Conservation (phyloP, 1,139 yeast species). For the Saccharomycopsis hybrid region DNA sequence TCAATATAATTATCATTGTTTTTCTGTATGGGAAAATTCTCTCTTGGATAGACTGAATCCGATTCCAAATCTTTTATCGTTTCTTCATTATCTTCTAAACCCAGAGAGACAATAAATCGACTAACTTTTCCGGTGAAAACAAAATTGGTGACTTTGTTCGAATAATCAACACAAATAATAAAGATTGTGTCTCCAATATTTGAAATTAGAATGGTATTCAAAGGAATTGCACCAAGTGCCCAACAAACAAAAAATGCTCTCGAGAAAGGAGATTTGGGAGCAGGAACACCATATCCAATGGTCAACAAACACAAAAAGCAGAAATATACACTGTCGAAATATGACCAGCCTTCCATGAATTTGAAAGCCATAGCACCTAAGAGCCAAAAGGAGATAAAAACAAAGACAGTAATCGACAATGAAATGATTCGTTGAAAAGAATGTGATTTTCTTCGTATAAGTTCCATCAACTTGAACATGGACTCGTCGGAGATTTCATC, state of each 20-base stretch:
- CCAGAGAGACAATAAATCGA: not conserved
- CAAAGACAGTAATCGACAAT: conserved; percentile 35
- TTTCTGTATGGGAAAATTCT: not conserved
- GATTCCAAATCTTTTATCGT: not conserved
- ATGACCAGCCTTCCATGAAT: conserved; percentile 58
- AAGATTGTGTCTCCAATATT: conserved; percentile 61
- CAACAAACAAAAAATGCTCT: conserved; percentile 68
- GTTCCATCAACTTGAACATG: conserved; percentile 20
- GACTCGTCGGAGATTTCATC: conserved; percentile 19
- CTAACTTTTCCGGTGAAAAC: conserved; percentile 7
- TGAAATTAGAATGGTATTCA: conserved; percentile 77
- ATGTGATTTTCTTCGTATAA: conserved; percentile 25
- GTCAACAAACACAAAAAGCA: conserved; percentile 70
- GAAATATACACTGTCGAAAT: conserved; percentile 64
- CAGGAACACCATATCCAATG: conserved; percentile 77
- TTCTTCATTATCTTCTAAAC: not conserved
- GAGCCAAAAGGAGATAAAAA: conserved; percentile 59
- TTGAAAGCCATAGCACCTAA: conserved; percentile 63
- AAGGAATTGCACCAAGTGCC: conserved; percentile 78
- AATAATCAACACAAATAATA: conserved; percentile 23
- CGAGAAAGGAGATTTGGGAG: conserved; percentile 59
- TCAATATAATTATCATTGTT: not conserved
- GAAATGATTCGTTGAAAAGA: conserved; percentile 26
- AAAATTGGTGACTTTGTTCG: conserved; percentile 14
- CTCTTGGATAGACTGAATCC: not conserved